Base-by-base conservation (phyloP, 2,329 filamentous ascomycete species). In the Claviceps sp. region DNA sequence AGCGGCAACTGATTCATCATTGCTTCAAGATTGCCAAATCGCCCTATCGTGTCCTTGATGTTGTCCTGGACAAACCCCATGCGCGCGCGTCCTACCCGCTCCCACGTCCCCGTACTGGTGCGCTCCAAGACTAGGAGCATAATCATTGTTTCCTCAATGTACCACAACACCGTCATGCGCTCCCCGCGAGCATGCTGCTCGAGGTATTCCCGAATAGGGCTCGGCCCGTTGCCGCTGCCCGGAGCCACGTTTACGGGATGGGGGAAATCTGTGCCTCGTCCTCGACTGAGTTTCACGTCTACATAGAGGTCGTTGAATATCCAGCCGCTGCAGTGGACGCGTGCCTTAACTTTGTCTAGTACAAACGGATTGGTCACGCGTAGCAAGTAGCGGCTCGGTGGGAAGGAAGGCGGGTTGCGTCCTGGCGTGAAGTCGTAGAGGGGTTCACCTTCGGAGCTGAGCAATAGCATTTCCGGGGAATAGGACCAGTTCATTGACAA, bases 101-200 rank as follows among this genome's bases (percentile, higher is more conserved):
- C 64, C 65, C 65, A 67, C 4, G 57, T 54, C 0, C 59, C 52
- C 1, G 58, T 47, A 0, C 56, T 52, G 0, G 58, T 59, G 45
- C 59, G 57, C 54, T 66, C 62, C 6, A 67, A 56, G 2, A 67
- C 64, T 29, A 67, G 55, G 4, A 67, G 54, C 64, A 67, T 60
- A 17, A 67, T 60, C 11, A 59, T 53, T 4, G 61, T 60, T 45
- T 67, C 65, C 36, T 67, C 65, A 17, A 66, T 59, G 46, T 66
- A 67, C 65, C 65, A 67, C 29, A 67, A 51, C 8, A 66, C 57
- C 17, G 64, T 66, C 63, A 67, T 66, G 50, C 66, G 64, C 55
- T 67, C 62, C 6, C 63, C 65, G 3, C 60, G 59, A 9, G 62
- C 65, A 47, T 67, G 65, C 1, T 58, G 57, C 50, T 64, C 62